Evolutionary conservation across 2,329 filamentous ascomycete species (phyloP), one percentile per base, ranked within the genome.

Genomic region (Teratosphaeria viscida): DNA sequence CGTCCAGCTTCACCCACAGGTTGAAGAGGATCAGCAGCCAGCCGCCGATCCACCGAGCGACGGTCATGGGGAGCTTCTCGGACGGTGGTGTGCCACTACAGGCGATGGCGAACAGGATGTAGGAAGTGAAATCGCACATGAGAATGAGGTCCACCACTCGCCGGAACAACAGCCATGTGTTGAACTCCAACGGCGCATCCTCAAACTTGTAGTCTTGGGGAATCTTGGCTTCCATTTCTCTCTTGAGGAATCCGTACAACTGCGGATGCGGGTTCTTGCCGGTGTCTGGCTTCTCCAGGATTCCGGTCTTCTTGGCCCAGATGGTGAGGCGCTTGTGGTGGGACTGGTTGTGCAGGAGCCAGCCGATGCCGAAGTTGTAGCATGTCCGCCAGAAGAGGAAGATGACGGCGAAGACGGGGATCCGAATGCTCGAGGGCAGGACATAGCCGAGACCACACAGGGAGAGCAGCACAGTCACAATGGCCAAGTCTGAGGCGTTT

Each of bases 61-160:
- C 67, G 54, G 87, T 87, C 74, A 95, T 83, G 63, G 85, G 67
- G 62, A 85, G 67, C 62, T 81, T 82, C 77, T 99, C 94, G 57
- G 83, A 85, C 3, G 77, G 79, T 7, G 94, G 94, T 43, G 82
- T 85, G 70, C 86, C 84, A 63, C 85, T 87, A 75, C 92, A 96
- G 61, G 92, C 89, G 67, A 95, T 84, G 66, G 94, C 92, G 77
- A 97, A 99, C 60, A 96, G 84, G 75, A 90, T 94, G 80, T 97
- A 99, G 55, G 92, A 96, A 64, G 89, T 86, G 74, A 99, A 99
- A 78, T 99, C 94, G 80, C 92, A 96, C 91, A 99, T 96, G 71
- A 99, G 80, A 72, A 97, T 96, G 73, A 99, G 78, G 77, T 99
- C 94, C 71, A 97, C 94, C 35, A 97, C 84, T 68, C 94, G 87